Evolutionary conservation across 345 rosid genomes (phyloP).

Genomic region (Populus tremula): DNA sequence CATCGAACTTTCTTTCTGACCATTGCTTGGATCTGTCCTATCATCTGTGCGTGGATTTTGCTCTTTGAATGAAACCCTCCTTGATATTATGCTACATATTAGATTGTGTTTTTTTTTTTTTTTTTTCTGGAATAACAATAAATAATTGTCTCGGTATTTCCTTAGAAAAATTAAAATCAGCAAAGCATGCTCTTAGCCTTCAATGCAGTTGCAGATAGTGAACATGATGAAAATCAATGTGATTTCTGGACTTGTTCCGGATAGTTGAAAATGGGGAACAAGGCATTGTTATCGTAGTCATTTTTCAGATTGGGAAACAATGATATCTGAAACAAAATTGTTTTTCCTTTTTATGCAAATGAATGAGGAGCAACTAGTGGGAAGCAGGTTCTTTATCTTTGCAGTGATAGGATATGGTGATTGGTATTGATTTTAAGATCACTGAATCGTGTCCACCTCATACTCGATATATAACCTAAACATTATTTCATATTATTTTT

Average conservation of each 20-base stretch:
- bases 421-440: neutral
- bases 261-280: neutral
- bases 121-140: neutral
- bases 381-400: neutral
- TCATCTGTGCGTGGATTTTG: neutral
- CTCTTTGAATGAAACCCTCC: no score
- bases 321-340: neutral
- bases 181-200: neutral
- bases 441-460: neutral
- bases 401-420: neutral
- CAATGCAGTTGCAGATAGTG: neutral
- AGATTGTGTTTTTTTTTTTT: no score
- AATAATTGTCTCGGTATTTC: neutral
- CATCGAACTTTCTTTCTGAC: neutral
- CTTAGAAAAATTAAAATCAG: neutral
- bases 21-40: neutral
- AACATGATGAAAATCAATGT: neutral
- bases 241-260: neutral
- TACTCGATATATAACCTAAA: neutral
- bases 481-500: neutral
- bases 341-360: neutral
- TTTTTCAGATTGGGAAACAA: neutral
- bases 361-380: neutral
- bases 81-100: no score
- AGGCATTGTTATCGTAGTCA: neutral